Conservation (phyloP, 495 filamentous ascomycete species). For the Aspergillus sparsus region DNA sequence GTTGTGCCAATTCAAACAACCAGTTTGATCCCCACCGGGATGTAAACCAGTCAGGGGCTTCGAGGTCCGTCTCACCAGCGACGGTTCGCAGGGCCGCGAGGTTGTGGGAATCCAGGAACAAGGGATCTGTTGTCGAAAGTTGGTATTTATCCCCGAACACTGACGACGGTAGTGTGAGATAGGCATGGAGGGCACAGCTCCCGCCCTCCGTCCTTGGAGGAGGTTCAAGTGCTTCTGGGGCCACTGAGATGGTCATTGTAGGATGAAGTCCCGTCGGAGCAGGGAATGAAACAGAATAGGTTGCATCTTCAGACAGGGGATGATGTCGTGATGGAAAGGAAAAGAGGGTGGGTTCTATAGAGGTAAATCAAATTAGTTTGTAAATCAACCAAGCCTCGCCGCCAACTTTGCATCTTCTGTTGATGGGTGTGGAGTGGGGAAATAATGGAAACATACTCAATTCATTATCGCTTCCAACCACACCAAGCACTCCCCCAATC, state of each 20-base stretch:
- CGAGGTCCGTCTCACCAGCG: slow-evolving; percentile 83
- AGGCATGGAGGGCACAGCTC: slow-evolving; percentile 75
- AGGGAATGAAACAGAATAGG: slow-evolving; percentile 56
- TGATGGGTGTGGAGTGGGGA: not conserved
- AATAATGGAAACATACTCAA: slow-evolving; percentile 53
- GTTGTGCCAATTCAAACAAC: slow-evolving; percentile 71
- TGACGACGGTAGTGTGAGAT: slow-evolving; percentile 80
- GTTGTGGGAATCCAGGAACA: slow-evolving; percentile 76
- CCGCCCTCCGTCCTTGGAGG: slow-evolving; percentile 38
- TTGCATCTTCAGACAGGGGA: slow-evolving; percentile 43
- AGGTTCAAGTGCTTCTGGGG: slow-evolving; percentile 31
- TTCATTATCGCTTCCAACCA: slow-evolving; percentile 72
- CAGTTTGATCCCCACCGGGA: slow-evolving; percentile 77
- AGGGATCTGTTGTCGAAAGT: slow-evolving; percentile 60
- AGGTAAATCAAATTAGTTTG: slow-evolving; percentile 1
- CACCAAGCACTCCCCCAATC: slow-evolving; percentile 75
- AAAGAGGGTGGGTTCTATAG: slow-evolving; percentile 72
- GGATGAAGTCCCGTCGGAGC: slow-evolving; percentile 86
- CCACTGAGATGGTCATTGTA: slow-evolving; percentile 62
- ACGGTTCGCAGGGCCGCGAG: slow-evolving; percentile 66
- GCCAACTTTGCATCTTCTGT: not conserved
- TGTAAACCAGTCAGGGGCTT: slow-evolving; percentile 83
- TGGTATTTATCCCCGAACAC: slow-evolving; percentile 90
- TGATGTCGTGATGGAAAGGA: slow-evolving; percentile 90
- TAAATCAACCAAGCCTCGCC: slow-evolving; percentile 14